Evolutionary conservation across 1,139 yeast genomes (phyloP).

Genomic region (Suhomyces coccinellae): DNA sequence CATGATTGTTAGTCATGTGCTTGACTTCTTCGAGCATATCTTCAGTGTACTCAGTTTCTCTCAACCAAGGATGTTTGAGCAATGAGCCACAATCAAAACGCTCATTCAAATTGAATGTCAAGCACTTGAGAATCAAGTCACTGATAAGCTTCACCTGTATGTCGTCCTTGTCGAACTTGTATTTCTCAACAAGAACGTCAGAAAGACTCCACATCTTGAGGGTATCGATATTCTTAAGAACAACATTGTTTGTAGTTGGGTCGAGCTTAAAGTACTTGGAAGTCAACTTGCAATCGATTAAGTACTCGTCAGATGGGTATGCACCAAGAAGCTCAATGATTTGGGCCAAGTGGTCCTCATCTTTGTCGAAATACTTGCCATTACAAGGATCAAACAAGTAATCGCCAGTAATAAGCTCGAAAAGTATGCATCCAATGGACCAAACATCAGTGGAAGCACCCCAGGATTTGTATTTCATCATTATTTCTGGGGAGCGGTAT

Average conservation of each 20-base stretch:
- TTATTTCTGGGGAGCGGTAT: slow-evolving; percentile 79
- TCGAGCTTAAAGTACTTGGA: slow-evolving; percentile 52
- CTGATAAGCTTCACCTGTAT: slow-evolving; percentile 29
- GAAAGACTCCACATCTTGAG: slow-evolving; percentile 69
- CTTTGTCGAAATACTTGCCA: slow-evolving; percentile 62
- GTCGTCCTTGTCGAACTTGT: slow-evolving; percentile 46
- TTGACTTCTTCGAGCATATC: slow-evolving; percentile 47
- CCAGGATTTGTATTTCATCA: slow-evolving; percentile 66
- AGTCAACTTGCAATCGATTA: slow-evolving; percentile 52
- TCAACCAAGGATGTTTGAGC: slow-evolving; percentile 75
- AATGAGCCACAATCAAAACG: slow-evolving; percentile 19
- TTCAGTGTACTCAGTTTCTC: slow-evolving; percentile 31
- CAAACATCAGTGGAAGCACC: slow-evolving; percentile 84
- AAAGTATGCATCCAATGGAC: slow-evolving; percentile 80
- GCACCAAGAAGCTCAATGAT: slow-evolving; percentile 65
- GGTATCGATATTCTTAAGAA: slow-evolving; percentile 57
- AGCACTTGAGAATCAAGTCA: slow-evolving; percentile 53
- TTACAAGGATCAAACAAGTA: slow-evolving; percentile 79
- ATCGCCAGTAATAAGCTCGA: slow-evolving; percentile 83
- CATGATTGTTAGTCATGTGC: slow-evolving; percentile 12
- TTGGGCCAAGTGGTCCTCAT: slow-evolving; percentile 87
- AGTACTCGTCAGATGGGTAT: slow-evolving; percentile 51
- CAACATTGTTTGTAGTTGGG: slow-evolving; percentile 41
- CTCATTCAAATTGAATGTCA: slow-evolving; percentile 76
- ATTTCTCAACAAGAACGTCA: slow-evolving; percentile 71